Conservation (phyloP, 1,139 yeast genomes). For the Ogataea hybrid region DNA sequence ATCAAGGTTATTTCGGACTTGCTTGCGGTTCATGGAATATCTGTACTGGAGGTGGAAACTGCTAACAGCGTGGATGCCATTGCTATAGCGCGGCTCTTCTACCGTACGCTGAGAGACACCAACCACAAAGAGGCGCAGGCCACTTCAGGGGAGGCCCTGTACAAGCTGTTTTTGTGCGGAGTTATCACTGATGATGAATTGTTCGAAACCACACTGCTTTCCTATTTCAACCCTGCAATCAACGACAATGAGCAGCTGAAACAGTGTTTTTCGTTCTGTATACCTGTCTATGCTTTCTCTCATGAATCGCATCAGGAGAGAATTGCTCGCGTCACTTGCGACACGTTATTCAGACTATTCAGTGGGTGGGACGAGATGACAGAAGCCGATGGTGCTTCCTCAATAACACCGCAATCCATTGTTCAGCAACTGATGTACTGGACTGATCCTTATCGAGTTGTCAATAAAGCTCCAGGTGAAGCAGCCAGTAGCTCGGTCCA, state of each 20-base stretch:
- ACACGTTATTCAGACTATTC: slow-evolving; percentile 59
- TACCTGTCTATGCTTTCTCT: slow-evolving; percentile 88
- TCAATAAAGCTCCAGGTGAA: slow-evolving; percentile 45
- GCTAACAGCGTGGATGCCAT: slow-evolving; percentile 60
- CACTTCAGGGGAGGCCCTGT: slow-evolving; percentile 81
- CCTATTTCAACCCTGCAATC: slow-evolving; percentile 73
- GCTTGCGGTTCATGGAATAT: slow-evolving; percentile 70
- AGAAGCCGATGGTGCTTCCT: slow-evolving; percentile 33
- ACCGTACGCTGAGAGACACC: slow-evolving; percentile 57
- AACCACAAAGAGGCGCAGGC: slow-evolving; percentile 71
- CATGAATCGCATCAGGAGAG: slow-evolving; percentile 71
- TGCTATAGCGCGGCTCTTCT: slow-evolving; percentile 62
- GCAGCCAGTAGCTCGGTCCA: slow-evolving; percentile 49
- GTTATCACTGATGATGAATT: slow-evolving; percentile 68
- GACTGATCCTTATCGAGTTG: slow-evolving; percentile 81
- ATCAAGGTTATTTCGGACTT: slow-evolving; percentile 76
- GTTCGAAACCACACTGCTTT: slow-evolving; percentile 66
- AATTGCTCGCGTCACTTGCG: slow-evolving; percentile 63
- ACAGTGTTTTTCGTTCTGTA: slow-evolving; percentile 83
- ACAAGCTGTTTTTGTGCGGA: slow-evolving; percentile 79
- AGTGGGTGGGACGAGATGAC: slow-evolving; percentile 38
- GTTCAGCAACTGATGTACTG: slow-evolving; percentile 77
- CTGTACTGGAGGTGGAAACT: slow-evolving; percentile 51
- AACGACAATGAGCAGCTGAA: slow-evolving; percentile 62
- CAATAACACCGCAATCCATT: slow-evolving; percentile 53